These are phyloP conservation scores for Sarcodon aspratus DNA, from an alignment of 768 basidiomycete genomes.

Conservation along the genomic window DNA sequence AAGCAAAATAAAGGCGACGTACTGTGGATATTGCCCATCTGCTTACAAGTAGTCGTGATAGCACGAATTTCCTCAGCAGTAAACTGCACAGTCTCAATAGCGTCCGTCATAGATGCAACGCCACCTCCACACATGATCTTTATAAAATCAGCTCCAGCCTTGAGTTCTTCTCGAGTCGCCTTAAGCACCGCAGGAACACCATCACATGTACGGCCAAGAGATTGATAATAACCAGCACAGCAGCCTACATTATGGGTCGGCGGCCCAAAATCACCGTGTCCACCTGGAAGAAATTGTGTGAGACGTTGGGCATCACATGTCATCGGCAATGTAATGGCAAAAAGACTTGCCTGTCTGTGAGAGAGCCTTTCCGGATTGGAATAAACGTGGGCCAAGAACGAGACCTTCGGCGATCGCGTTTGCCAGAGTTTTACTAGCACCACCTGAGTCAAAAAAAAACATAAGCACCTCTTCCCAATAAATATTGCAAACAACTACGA, in stretches of 20 bases:
- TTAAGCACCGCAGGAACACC: slow-evolving; percentile 26
- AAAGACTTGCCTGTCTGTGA: slow-evolving; percentile 23
- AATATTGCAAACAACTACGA: neutral
- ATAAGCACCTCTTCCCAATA: neutral
- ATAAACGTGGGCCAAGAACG: slow-evolving; percentile 22
- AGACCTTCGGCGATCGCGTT: slow-evolving; percentile 26
- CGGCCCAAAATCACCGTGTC: slow-evolving; percentile 24
- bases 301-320: neutral
- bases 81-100: slow-evolving; percentile 31
- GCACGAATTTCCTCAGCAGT: slow-evolving; percentile 30
- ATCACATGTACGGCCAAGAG: slow-evolving; percentile 22
- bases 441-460: slow-evolving; percentile 8
- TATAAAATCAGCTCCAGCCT: slow-evolving; percentile 29
- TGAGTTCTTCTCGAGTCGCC: slow-evolving; percentile 24
- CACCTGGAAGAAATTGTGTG: slow-evolving; percentile 13
- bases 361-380: slow-evolving; percentile 27
- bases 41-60: slow-evolving; percentile 26
- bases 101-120: slow-evolving; percentile 28
- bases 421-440: slow-evolving; percentile 26
- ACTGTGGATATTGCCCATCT: slow-evolving; percentile 30
- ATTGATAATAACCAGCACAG: slow-evolving; percentile 21
- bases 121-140: slow-evolving; percentile 31
- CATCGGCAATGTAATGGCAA: neutral
- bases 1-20: slow-evolving; percentile 10
- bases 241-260: slow-evolving; percentile 15